Evolutionary conservation across 176 grass and related monocot species (phyloP).

Genomic region (Eremochloa ophiuroides): DNA sequence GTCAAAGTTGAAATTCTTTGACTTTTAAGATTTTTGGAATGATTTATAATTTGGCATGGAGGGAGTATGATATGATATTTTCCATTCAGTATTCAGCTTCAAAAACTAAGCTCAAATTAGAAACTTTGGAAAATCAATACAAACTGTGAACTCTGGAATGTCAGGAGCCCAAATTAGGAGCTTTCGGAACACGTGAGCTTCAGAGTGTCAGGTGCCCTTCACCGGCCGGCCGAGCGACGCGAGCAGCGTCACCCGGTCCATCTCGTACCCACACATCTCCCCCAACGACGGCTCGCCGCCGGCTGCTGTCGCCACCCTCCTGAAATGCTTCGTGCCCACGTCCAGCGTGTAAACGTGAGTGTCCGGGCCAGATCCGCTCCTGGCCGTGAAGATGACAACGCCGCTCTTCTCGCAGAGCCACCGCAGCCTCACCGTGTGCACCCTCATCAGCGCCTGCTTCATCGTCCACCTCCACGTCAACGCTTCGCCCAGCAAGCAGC

Average conservation of each 20-base stretch:
- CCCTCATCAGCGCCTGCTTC: not conserved
- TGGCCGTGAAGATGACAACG: conserved; percentile 16
- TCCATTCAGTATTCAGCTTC: too few species aligned
- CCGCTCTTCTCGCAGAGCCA: conserved; percentile 29
- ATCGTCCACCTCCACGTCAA: conserved; percentile 2
- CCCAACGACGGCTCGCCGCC: not conserved
- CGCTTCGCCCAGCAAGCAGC: not conserved
- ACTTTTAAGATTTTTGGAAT: too few species aligned
- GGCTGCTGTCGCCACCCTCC: not conserved
- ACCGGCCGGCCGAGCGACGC: not conserved
- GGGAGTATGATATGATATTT: too few species aligned
- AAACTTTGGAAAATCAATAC: not conserved
- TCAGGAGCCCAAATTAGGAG: not conserved
- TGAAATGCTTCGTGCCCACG: not conserved
- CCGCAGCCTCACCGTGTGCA: conserved; percentile 2
- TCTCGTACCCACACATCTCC: conserved; percentile 28
- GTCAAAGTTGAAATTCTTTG: too few species aligned
- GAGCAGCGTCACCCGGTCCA: conserved; percentile 5
- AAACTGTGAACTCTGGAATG: not conserved
- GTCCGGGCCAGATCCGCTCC: not conserved
- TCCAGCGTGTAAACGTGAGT: not conserved
- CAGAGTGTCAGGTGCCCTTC: not conserved
- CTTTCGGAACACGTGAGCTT: not conserved
- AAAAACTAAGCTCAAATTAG: not conserved
- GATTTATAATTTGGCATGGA: too few species aligned